Conservation (phyloP, 306 rosid genomes). For the Notholithocarpus densiflorus region DNA sequence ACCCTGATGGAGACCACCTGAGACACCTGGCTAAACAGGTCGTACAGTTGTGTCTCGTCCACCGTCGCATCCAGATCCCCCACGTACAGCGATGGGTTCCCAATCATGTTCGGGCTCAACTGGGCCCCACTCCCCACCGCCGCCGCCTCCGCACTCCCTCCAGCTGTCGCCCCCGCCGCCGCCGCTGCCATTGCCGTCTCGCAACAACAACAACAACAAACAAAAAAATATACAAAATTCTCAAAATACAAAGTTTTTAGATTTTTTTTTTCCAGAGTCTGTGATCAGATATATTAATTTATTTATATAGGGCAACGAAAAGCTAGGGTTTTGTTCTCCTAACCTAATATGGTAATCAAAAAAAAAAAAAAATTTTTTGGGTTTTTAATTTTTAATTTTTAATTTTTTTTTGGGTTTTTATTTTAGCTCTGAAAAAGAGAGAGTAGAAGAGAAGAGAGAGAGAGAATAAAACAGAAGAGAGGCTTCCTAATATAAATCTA, state of each 20-base stretch:
- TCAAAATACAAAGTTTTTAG: not conserved
- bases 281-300: not conserved
- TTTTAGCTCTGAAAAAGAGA: not conserved
- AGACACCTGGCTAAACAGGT: constrained; percentile 55
- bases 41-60: constrained; percentile 63
- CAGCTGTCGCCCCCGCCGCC: constrained; percentile 32
- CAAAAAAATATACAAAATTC: not conserved
- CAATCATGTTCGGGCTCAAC: no score
- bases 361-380: not conserved
- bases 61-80: constrained; percentile 75
- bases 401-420: not conserved
- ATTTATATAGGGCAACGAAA: not conserved
- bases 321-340: not conserved
- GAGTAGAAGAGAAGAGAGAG: not conserved
- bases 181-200: constrained; percentile 42
- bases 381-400: no score
- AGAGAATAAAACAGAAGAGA: not conserved
- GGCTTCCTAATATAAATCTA: not conserved
- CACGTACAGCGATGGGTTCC: constrained; percentile 60
- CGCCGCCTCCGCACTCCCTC: not conserved
- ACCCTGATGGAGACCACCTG: constrained; percentile 64
- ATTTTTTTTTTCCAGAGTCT: not conserved
- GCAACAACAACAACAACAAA: not conserved
- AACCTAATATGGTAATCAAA: not conserved
- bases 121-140: constrained; percentile 17